A percentile compares a stretch with the other conserved stretches of the same genome.
Conservation (phyloP, 305 asterid genomes). For the Fraxinus albicans region DNA sequence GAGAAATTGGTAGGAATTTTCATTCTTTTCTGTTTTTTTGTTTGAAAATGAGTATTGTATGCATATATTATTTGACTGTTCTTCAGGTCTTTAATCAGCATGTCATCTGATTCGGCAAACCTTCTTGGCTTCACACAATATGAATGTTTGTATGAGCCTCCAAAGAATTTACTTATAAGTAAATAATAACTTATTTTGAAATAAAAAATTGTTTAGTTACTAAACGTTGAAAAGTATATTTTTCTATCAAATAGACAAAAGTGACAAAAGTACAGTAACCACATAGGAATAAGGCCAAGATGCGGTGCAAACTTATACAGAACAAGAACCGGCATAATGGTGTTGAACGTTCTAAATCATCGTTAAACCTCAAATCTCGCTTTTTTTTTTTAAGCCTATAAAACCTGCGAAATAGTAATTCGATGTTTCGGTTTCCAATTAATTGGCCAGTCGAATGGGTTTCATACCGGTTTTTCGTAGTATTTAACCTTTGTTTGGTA, state of each 20-base stretch:
- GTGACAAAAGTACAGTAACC: not conserved
- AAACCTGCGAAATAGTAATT: no score
- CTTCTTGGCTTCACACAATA: conserved; percentile 28
- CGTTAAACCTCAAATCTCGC: no score
- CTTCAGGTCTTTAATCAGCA: not conserved
- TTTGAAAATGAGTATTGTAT: not conserved
- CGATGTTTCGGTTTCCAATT: no score
- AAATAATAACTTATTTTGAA: not conserved
- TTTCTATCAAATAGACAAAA: not conserved
- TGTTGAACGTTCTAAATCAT: no score
- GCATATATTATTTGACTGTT: conserved; percentile 14
- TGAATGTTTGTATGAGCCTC: not conserved
- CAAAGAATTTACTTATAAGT: not conserved
- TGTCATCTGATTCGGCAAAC: conserved; percentile 27
- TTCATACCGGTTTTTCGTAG: no score
- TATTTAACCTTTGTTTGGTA: not conserved
- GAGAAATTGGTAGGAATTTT: not conserved
- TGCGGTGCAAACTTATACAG: no score
- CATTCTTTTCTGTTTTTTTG: not conserved
- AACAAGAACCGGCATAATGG: no score
- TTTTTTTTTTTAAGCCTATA: no score
- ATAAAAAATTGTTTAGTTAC: no score
- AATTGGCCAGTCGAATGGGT: no score
- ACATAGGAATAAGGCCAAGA: no score
- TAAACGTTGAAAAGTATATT: not conserved